Evolutionary conservation across 768 basidiomycete genomes (phyloP).

Genomic region (Suillus fuscotomentosus): DNA sequence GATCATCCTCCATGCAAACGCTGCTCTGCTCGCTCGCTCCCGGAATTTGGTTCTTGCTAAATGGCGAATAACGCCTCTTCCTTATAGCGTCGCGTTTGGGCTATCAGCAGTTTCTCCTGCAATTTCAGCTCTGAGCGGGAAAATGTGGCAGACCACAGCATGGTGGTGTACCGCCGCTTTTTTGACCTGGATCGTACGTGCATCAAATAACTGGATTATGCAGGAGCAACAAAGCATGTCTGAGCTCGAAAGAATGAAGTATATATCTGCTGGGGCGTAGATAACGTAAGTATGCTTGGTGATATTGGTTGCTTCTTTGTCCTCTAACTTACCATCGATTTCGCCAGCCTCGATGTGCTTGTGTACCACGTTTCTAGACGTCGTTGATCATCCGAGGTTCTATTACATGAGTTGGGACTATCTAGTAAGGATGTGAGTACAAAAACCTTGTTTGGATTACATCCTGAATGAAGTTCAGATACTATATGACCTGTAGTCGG

Average conservation of each 20-base stretch:
- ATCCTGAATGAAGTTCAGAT: not conserved
- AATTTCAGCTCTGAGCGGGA: slow-evolving; percentile 45
- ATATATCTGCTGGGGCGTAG: slow-evolving; percentile 53
- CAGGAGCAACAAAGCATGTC: slow-evolving; percentile 46
- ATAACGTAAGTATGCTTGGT: not conserved
- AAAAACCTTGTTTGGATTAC: not conserved
- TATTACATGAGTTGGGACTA: not conserved
- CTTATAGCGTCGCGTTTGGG: slow-evolving; percentile 30
- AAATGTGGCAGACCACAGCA: slow-evolving; percentile 50
- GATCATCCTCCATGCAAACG: slow-evolving; percentile 50
- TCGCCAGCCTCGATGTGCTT: not conserved
- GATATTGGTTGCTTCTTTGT: not conserved
- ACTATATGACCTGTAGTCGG: not conserved
- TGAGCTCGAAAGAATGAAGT: slow-evolving; percentile 52
- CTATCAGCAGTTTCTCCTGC: slow-evolving; percentile 49
- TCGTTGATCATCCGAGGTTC: not conserved
- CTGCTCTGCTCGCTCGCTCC: slow-evolving; percentile 43
- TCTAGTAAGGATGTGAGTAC: not conserved
- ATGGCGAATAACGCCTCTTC: slow-evolving; percentile 29
- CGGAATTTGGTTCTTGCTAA: slow-evolving; percentile 27
- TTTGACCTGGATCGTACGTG: slow-evolving; percentile 45
- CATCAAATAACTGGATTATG: slow-evolving; percentile 42
- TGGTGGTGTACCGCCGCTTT: slow-evolving; percentile 52
- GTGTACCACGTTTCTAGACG: not conserved
- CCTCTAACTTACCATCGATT: not conserved